phyloP scores from a whole-genome alignment of 352 stramenopile genomes.

The Halophytophthora polymorphica region DNA sequence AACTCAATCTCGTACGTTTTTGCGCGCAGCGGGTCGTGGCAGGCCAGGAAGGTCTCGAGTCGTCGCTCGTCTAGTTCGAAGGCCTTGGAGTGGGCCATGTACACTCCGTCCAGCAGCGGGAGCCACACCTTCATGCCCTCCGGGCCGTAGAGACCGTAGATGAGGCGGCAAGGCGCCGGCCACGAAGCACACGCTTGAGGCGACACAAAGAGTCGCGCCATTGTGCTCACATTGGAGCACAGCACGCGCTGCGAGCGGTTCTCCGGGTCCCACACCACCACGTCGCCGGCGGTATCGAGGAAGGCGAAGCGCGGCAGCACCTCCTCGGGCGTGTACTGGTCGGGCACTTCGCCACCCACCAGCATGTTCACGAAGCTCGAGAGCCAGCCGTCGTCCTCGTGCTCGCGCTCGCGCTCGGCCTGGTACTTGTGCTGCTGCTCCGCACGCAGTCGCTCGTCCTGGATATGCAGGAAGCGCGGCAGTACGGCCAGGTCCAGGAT shows the following conservation, averaged over 20 bases:
- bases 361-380: conserved; percentile 56
- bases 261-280: conserved; percentile 81
- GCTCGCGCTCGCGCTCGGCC: conserved; percentile 35
- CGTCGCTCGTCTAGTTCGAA: conserved; percentile 49
- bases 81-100: conserved; percentile 49
- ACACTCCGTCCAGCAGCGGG: conserved; percentile 75
- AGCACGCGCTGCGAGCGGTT: conserved; percentile 59
- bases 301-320: conserved; percentile 70
- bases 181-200: conserved; percentile 38
- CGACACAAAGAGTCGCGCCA: conserved; percentile 49
- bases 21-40: conserved; percentile 75
- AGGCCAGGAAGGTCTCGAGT: conserved; percentile 69
- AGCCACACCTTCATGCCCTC: conserved; percentile 78
- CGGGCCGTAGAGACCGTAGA: conserved; percentile 70
- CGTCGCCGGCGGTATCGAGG: conserved; percentile 44
- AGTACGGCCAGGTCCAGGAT: conserved; percentile 52
- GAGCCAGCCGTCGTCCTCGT: conserved; percentile 62
- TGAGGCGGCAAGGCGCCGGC: conserved; percentile 58
- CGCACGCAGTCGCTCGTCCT: conserved; percentile 33
- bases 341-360: conserved; percentile 57
- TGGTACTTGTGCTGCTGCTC: conserved; percentile 31
- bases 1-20: conserved; percentile 85
- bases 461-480: conserved; percentile 55
- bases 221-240: conserved; percentile 65
- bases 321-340: conserved; percentile 67